Base-by-base conservation (phyloP, 495 filamentous ascomycete genomes). In the Pyrenula massariospora region DNA sequence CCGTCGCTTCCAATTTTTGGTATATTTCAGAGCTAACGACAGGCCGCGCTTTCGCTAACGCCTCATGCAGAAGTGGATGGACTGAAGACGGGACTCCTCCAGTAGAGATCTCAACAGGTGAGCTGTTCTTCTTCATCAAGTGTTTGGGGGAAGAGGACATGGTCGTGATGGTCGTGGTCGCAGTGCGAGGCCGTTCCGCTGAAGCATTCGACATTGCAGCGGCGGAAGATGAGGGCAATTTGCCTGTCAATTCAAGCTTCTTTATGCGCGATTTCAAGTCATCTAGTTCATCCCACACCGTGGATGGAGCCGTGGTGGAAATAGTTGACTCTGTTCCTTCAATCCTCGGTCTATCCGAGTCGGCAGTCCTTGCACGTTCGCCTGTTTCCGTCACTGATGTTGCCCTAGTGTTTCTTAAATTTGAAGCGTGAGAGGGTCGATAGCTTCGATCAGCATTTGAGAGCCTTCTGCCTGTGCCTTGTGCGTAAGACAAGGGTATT, bases 251-350 rank as follows among this genome's bases (percentile, higher is more conserved):
- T 66, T 98, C 93, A n/a, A 98, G 78, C 51, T 88, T 88, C 58
- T 87, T 84, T 59, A 98, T 95, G 21, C 94, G 83, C 10, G 89
- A 92, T 66, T 97, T 98, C 12, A 98, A 72, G 55, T 97, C 94
- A 61, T 98, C 93, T 20, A 98, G 71, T 69, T 98, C 93, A 67
- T 98, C 93, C 94, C 94, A 98, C 10, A 98, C 88, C 0, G 89
- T 94, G 1, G 93, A 95, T 21, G 91, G 86, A 10, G 90, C 89
- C 1, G 84, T 90, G 0, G 88, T 89, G 0, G 93, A 97, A 22
- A 84, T 74, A 0, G 88, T 90, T 0, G 91, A 96, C 58, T 88
- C 88, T 1, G 89, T 91, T 25, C 81, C 81, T 60, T 86, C 81
- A 2, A 68, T 70, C 52, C 72, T 70, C 21, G 75, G 54, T 53